Percentiles rank a stretch among this genome's conserved stretches.
Conservation (phyloP, 352 stramenopile genomes). For the Phytopythium mirpurense region DNA sequence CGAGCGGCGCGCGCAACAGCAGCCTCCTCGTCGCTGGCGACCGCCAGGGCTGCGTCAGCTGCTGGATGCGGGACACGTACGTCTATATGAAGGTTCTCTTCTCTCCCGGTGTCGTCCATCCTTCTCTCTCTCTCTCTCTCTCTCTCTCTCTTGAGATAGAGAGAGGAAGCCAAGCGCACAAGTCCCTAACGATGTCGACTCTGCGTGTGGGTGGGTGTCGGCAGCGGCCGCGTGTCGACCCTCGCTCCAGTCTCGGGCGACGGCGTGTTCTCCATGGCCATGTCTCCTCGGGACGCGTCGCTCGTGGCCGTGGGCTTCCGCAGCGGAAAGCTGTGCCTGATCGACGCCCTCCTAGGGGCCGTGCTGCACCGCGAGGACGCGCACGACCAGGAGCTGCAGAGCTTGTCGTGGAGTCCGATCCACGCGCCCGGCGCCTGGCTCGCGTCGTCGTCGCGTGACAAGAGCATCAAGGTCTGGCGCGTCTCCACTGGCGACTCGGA, state of each 20-base stretch:
- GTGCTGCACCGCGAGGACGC: conserved; percentile 43
- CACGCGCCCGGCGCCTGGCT: conserved; percentile 21
- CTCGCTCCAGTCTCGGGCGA: conserved; percentile 49
- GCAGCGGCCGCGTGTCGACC: conserved; percentile 32
- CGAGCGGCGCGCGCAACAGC: conserved; percentile 21
- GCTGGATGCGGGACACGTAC: conserved; percentile 55
- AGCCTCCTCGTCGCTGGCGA: conserved; percentile 58
- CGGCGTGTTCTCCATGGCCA: conserved; percentile 47
- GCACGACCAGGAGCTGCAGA: conserved; percentile 74
- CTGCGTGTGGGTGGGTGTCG: neutral
- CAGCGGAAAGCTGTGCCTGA: conserved; percentile 57
- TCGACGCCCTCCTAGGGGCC: conserved; percentile 27
- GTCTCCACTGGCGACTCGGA: conserved; percentile 7
- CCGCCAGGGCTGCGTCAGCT: conserved; percentile 46
- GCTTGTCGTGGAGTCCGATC: conserved; percentile 32
- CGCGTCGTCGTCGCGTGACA: conserved; percentile 63
- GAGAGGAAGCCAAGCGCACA: too few relatives aligned
- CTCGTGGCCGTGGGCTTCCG: conserved; percentile 66
- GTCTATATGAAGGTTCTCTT: too few relatives aligned
- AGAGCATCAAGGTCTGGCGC: conserved; percentile 63
- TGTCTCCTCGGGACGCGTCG: conserved; percentile 41
- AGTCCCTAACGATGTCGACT: conserved; percentile 5
- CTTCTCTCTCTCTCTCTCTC: too few relatives aligned
- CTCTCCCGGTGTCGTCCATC: too few relatives aligned
- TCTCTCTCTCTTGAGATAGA: too few relatives aligned